Conservation (phyloP, 169 alveolate species). For the Plasmodium gaboni region DNA sequence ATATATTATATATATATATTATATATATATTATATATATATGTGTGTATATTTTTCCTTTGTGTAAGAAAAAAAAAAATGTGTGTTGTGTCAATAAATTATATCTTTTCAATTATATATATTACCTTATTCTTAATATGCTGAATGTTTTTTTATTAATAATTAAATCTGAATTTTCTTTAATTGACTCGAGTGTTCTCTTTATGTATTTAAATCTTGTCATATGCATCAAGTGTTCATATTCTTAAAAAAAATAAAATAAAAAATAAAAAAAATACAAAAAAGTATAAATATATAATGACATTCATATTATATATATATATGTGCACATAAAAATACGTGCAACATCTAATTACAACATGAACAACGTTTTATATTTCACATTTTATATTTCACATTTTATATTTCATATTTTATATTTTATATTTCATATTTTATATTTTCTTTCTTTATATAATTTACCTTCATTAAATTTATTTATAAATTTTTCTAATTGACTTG, state of each 20-base stretch:
- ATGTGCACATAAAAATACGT: background rate
- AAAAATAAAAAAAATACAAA: background rate
- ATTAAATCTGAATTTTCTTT: conserved; percentile 24
- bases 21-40: background rate
- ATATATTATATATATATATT: background rate
- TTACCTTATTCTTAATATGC: conserved; percentile 44
- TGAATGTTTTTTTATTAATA: conserved; percentile 48
- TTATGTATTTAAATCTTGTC: conserved; percentile 33
- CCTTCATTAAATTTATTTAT: conserved; percentile 57
- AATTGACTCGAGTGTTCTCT: conserved; percentile 7
- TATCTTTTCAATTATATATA: background rate
- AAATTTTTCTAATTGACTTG: conserved; percentile 52
- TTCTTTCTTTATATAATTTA: background rate
- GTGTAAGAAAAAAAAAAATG: conserved; percentile 3
- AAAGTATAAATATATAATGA: background rate
- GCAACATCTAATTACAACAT: too few relatives aligned
- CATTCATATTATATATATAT: background rate
- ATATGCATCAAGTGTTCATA: conserved; percentile 50
- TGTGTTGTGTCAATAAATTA: too few relatives aligned
- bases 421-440: background rate
- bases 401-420: background rate
- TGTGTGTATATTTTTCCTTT: background rate
- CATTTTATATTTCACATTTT: too few relatives aligned
- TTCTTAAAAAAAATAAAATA: conserved; percentile 13
- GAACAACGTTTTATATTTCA: too few relatives aligned